These are phyloP conservation scores for Knoxdaviesia proteae DNA, from an alignment of 2,329 filamentous ascomycete genomes.

Conservation along the genomic window DNA sequence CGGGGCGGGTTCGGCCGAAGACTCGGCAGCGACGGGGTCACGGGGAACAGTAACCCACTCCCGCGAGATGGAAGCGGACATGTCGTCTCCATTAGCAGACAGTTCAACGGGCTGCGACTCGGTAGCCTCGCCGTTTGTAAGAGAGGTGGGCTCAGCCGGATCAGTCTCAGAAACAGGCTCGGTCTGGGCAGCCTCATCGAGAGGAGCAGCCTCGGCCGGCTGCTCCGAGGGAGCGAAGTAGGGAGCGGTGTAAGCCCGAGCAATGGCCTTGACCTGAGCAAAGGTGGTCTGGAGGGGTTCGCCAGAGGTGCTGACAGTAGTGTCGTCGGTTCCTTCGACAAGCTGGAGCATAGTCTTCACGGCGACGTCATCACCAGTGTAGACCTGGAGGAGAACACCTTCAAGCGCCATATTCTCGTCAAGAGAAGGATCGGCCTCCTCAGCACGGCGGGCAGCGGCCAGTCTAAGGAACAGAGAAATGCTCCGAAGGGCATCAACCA, in stretches of 20 bases:
- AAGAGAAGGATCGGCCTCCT: constrained; percentile 39
- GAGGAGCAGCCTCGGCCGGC: constrained; percentile 6
- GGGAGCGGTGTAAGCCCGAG: constrained; percentile 28
- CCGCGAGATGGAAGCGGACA: constrained; percentile 21
- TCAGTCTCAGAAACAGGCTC: constrained; percentile 39
- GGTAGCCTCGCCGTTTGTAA: constrained; percentile 21
- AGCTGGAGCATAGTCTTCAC: constrained; percentile 60
- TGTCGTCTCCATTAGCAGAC: constrained; percentile 20
- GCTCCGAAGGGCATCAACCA: constrained; percentile 44
- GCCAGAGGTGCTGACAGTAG: constrained; percentile 41
- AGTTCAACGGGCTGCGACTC: constrained; percentile 9
- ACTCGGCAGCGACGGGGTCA: constrained; percentile 38
- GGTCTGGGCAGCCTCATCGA: constrained; percentile 12
- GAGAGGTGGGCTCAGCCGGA: constrained; percentile 17
- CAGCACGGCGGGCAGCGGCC: constrained; percentile 53
- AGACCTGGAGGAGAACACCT: constrained; percentile 57
- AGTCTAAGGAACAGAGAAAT: constrained; percentile 65
- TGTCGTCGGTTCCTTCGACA: constrained; percentile 49
- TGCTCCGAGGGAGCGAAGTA: constrained; percentile 10
- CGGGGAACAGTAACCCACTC: constrained; percentile 44
- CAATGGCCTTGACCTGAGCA: constrained; percentile 20
- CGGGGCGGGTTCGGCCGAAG: constrained; percentile 39
- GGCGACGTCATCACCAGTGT: constrained; percentile 55
- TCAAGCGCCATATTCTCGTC: constrained; percentile 69
- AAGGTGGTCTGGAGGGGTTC: constrained; percentile 49